phyloP scores from a whole-genome alignment of 805 yeast species.

The Myxozyma udenii region DNA sequence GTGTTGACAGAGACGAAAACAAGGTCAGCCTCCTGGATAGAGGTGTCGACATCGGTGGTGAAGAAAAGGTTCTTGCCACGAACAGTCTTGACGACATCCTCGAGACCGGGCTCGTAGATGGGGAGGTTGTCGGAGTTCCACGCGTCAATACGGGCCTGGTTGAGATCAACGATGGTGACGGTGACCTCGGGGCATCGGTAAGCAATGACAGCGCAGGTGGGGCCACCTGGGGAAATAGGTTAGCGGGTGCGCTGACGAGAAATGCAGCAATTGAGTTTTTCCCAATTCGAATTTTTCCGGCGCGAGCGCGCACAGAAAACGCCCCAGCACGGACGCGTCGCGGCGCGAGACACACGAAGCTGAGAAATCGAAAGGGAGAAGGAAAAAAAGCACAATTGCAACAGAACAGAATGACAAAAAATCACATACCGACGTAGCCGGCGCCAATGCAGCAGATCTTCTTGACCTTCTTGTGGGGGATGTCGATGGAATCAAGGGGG shows the following conservation, averaged over 20 bases:
- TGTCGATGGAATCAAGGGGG: slow-evolving; percentile 20
- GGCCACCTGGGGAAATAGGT: slow-evolving; percentile 33
- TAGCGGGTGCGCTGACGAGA: no score
- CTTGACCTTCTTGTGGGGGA: slow-evolving; percentile 27
- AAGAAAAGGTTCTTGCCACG: slow-evolving; percentile 36
- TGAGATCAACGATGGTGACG: slow-evolving; percentile 36
- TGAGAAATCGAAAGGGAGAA: neutral
- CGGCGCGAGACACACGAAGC: slow-evolving; percentile 1
- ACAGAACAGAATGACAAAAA: neutral
- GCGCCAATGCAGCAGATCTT: slow-evolving; percentile 38
- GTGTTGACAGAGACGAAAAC: slow-evolving; percentile 37
- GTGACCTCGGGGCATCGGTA: slow-evolving; percentile 32
- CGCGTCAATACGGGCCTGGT: slow-evolving; percentile 35
- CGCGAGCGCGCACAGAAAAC: neutral
- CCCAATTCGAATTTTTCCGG: neutral
- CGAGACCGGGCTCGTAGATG: slow-evolving; percentile 37
- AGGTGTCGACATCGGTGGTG: slow-evolving; percentile 35
- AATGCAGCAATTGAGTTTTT: neutral
- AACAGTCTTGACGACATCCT: slow-evolving; percentile 33
- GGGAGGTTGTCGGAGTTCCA: slow-evolving; percentile 37
- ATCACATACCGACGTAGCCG: slow-evolving; percentile 34
- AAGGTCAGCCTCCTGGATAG: slow-evolving; percentile 36
- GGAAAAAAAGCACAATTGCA: neutral
- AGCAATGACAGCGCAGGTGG: slow-evolving; percentile 37
- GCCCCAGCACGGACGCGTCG: no score